A percentile compares a stretch with the other conserved stretches of the same genome.
phyloP scores from a whole-genome alignment of 192 early-diverging fungal genomes.

The Dissophora ornata region DNA sequence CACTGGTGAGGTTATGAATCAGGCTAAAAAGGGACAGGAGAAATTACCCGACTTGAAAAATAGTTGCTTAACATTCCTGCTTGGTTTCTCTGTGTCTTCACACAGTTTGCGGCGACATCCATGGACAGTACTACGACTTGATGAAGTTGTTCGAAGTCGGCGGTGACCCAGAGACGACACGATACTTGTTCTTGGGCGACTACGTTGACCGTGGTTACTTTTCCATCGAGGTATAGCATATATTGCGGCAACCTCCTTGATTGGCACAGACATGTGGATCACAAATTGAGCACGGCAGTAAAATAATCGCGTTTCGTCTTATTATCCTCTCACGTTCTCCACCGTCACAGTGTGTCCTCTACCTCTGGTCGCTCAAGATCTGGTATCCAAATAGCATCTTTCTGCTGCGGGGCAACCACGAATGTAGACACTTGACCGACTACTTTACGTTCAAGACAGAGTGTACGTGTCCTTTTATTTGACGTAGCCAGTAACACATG shows the following conservation, averaged over 20 bases:
- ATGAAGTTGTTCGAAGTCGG: conserved; percentile 98
- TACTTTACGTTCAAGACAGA: conserved; percentile 97
- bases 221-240: conserved; percentile 92
- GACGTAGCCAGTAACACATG: no score
- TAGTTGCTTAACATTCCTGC: neutral
- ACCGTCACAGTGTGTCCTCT: conserved; percentile 92
- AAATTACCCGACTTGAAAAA: no score
- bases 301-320: no score
- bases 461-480: conserved; percentile 69
- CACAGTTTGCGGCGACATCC: conserved; percentile 93
- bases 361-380: conserved; percentile 89
- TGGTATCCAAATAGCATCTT: conserved; percentile 87
- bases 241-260: no score
- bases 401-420: conserved; percentile 93
- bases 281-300: no score
- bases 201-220: conserved; percentile 98
- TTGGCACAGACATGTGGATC: no score
- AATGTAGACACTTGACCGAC: conserved; percentile 95
- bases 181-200: conserved; percentile 94
- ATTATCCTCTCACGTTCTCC: no score
- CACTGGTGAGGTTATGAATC: conserved; percentile 66
- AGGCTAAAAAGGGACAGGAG: neutral
- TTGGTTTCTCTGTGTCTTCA: neutral
- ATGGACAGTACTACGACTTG: conserved; percentile 97
- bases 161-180: conserved; percentile 86